A percentile compares a stretch with the other conserved stretches of the same genome.
Evolutionary conservation across 768 basidiomycete genomes (phyloP).

Genomic region (Sutorius australiensis): DNA sequence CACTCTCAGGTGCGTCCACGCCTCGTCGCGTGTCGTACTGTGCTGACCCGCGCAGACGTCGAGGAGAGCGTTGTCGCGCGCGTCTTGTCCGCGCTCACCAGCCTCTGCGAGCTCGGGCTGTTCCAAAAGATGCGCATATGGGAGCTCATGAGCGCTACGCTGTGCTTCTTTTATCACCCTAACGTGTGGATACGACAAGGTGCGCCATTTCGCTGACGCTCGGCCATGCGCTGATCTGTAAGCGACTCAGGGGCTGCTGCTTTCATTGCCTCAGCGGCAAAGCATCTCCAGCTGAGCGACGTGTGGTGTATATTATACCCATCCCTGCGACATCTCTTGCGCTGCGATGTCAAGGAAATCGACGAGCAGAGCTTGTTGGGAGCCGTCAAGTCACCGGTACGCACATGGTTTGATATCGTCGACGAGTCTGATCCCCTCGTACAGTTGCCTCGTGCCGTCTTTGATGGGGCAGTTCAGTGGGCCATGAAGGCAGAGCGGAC

Average conservation of each 20-base stretch:
- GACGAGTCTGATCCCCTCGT: neutral
- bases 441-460: conserved; percentile 63
- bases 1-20: conserved; percentile 69
- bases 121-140: conserved; percentile 95
- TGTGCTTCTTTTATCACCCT: conserved; percentile 92
- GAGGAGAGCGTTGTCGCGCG: conserved; percentile 93
- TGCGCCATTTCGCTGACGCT: conserved; percentile 23
- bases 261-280: conserved; percentile 83
- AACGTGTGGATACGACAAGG: conserved; percentile 96
- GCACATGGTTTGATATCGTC: conserved; percentile 22
- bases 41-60: conserved; percentile 57
- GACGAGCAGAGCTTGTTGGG: conserved; percentile 72
- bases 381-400: conserved; percentile 74
- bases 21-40: neutral
- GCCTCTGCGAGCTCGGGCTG: conserved; percentile 83
- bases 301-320: conserved; percentile 98
- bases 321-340: conserved; percentile 78
- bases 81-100: conserved; percentile 83
- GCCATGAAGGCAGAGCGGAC: conserved; percentile 81
- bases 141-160: conserved; percentile 87
- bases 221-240: neutral
- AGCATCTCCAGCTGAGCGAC: conserved; percentile 80
- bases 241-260: conserved; percentile 65
- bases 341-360: conserved; percentile 74
- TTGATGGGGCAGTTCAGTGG: conserved; percentile 85